Conservation (phyloP, 176 grass and related monocot genomes). For the Stipa capillata region DNA sequence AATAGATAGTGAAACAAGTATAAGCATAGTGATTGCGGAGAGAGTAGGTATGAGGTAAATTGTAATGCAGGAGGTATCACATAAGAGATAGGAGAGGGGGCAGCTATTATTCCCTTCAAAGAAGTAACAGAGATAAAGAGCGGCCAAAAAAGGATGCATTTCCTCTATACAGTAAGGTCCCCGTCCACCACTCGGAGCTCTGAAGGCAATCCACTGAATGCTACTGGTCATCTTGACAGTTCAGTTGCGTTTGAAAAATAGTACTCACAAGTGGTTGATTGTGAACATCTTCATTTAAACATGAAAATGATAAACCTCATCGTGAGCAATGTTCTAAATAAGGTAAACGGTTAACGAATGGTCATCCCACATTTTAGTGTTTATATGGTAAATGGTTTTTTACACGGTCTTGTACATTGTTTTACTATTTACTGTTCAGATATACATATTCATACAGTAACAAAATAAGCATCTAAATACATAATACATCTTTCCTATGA, state of each 20-base stretch:
- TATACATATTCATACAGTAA: not conserved
- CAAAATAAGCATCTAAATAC: not conserved
- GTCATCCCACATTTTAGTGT: not conserved
- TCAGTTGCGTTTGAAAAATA: not conserved
- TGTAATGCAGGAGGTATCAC: not conserved
- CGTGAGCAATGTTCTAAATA: not conserved
- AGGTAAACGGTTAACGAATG: not conserved
- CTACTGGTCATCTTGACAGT: not conserved
- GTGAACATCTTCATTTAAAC: slow-evolving; percentile 8
- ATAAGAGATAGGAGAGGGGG: not conserved
- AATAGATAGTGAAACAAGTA: not conserved
- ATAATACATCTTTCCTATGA: not conserved
- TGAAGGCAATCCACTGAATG: not conserved
- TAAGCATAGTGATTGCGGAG: not conserved
- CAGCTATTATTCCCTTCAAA: not conserved
- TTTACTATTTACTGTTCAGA: not conserved
- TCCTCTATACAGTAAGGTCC: not conserved
- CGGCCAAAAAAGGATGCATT: slow-evolving; percentile 5
- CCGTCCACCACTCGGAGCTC: not conserved
- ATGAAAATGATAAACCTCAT: not conserved
- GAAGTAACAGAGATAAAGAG: not conserved
- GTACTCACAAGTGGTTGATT: not conserved
- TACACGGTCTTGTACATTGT: not conserved
- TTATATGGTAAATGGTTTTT: not conserved
- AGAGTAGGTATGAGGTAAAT: slow-evolving; percentile 1